These are phyloP conservation scores for Arxiozyma bovina DNA, from an alignment of 1,139 yeast genomes.

Conservation along the genomic window DNA sequence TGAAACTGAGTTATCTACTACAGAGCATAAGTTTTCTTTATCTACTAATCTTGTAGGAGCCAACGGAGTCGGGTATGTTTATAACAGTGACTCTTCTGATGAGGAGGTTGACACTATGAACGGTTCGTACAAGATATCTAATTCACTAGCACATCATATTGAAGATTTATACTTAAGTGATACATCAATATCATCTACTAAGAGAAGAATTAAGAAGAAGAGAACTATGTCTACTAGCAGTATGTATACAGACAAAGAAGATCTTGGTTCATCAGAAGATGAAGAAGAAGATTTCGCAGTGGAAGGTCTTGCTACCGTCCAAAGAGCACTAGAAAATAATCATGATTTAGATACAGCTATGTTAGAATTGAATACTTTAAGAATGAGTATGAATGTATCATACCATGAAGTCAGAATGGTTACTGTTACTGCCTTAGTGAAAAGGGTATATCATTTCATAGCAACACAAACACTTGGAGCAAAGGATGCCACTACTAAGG, in stretches of 20 bases:
- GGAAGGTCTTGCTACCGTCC: conserved; percentile 91
- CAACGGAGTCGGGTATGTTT: conserved; percentile 52
- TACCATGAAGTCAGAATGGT: conserved; percentile 88
- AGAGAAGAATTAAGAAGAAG: conserved; percentile 38
- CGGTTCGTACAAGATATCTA: conserved; percentile 27
- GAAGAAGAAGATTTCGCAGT: conserved; percentile 77
- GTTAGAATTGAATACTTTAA: conserved; percentile 80
- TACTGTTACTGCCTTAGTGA: conserved; percentile 62
- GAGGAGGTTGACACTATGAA: conserved; percentile 36
- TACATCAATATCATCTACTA: conserved; percentile 60
- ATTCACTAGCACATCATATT: conserved; percentile 47
- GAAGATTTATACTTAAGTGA: conserved; percentile 66
- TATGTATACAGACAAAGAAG: conserved; percentile 32
- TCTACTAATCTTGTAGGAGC: conserved; percentile 45
- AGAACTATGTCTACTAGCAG: conserved; percentile 40
- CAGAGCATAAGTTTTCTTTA: conserved; percentile 18
- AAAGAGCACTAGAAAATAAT: conserved; percentile 81
- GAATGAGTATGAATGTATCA: conserved; percentile 95
- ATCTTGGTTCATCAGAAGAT: conserved; percentile 28
- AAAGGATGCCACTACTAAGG: conserved; percentile 65
- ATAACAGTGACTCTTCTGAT: conserved; percentile 43
- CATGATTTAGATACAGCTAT: conserved; percentile 91
- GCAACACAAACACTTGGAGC: conserved; percentile 66
- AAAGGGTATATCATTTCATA: conserved; percentile 61
- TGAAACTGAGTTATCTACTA: conserved; percentile 4